Evolutionary conservation across 2,329 filamentous ascomycete species (phyloP), one percentile per base, ranked within the genome.

Genomic region (Paracamarosporium sp.): DNA sequence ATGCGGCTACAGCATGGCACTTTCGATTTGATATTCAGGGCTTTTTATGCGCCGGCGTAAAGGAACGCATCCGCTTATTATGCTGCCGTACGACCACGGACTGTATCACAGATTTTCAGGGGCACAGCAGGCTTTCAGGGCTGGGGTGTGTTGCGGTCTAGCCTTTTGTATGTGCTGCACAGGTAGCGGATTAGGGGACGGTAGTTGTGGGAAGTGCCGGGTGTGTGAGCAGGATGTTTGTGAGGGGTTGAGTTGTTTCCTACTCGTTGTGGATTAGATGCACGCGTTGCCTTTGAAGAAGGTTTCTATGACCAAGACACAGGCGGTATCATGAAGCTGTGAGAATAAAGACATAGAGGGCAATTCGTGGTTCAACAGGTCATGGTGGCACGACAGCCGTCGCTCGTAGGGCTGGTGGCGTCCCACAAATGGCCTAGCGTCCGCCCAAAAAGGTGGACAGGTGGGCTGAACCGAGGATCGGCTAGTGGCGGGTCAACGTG

Each of bases 401-500:
- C 17, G 28, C 25, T 9, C 22, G 22, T 50, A 50, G 33, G 47
- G 47, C 47, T 50, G 47, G 28, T n/a, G n/a, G 12, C 7, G 22
- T 30, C 24, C 27, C 17, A 28, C 6, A 33, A 47, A 22, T 11
- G 31, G 40, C 1, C 6, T 43, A 25, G 40, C 22, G 30, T 38
- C 17, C 35, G 35, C 35, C 17, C n/a, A n/a, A n/a, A n/a, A n/a
- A n/a, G n/a, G n/a, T n/a, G n/a, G 35, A 4, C 8, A 20, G n/a
- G n/a, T 9, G 50, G 22, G 40, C 28, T 20, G 28, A 20, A 22
- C 50, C 22, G n/a, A 35, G 33, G 40, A 45, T 36, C 50, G 50
- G 50, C 40, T 53, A 53, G 40, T 36, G 28, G 50, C 50, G 50
- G 50, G 50, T 24, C 50, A 53, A 36, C 15, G 50, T 20, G 22